Evolutionary conservation across 2,329 filamentous ascomycete genomes (phyloP), one percentile per base, ranked within the genome.

Genomic region (Alternaria infectoria): DNA sequence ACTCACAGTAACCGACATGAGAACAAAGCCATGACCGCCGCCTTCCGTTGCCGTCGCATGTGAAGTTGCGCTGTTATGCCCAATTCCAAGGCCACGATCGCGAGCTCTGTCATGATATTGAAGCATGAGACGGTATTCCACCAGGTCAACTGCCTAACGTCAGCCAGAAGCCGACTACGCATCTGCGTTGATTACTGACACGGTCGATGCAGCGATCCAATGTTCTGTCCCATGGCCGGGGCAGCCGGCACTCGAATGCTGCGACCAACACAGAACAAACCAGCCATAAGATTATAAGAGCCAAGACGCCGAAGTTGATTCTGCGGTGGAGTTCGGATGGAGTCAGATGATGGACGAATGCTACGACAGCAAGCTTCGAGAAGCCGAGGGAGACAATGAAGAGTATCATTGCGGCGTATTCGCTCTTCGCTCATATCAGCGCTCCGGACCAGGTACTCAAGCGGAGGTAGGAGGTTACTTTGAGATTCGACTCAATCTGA

Each of bases 291-390:
- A 32, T 45, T 8, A 62, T 23, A 45, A 69, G 36, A 15, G 8
- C 56, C 10, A 67, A 59, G 4, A 72, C 26, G 5, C 45, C 63
- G 10, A 65, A 63, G 46, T 71, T 72, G 30, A 72, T 62, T 46
- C 46, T 62, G 12, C 54, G 64, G 49, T 73, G 60, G 4, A 65
- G 19, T 12, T 55, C 51, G 4, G 65, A 71, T 4, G 73, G 71
- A 2, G 71, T 69, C 21, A 77, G 59, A 25, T 60, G 65, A 17
- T 70, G 59, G 6, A 75, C 66, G 40, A 77, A 74, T 8, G 71
- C 67, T 15, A 72, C 64, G 28, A 76, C 62, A 25, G 69, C 69
- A 11, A 77, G 62, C 49, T 76, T 77, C 11, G 74, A 74, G 44
- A 75, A 68, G 11, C 71, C 69, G 17, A 76, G 62, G 28, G 69